Base-by-base conservation (phyloP, 129 eudicot species). In the Heracleum sosnowskyi region DNA sequence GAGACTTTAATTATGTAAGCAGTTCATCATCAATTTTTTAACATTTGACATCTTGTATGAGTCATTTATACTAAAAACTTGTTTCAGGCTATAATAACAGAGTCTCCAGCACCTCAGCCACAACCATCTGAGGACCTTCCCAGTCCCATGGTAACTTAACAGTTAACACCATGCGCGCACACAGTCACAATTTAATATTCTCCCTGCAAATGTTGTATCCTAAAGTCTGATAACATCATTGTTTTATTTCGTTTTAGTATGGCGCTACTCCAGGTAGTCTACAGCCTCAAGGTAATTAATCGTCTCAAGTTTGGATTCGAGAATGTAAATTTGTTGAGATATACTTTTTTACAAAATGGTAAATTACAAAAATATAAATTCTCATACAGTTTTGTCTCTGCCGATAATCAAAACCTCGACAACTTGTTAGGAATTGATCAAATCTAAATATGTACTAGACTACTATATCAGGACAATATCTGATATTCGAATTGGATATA, bases 241-340 rank as follows among this genome's bases (percentile, higher is more conserved):
- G 4, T 8, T 74, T 45, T 63, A 20, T 0, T 28, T 49, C 45
- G 35, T 26, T 83, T 69, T 81, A 88, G 91, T 39, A 80, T 55
- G 91, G 88, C n/a, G 76, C 82, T 17, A 83, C 85, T 76, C 88
- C 80, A 33, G 82, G 87, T 29, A 88, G 89, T 78, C 91, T 88
- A 60, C 81, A 79, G 53, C 91, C 91, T 35, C 76, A 83, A 81
- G 91, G 91, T 88, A 31, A 17, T 34, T 34, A 2, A 37, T 8
- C 7, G 26, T 7, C 18, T 63, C 12, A 18, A 39, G 40, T 4
- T 22, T 29, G 34, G 39, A 46, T 20, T 77, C 9, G 15, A 1
- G 31, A 34, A 41, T 41, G 0, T 42, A 9, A 42, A 42, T 42
- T 37, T 42, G 11, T 42, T 11, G 45, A 42, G 10, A 2, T 44